phyloP scores from a whole-genome alignment of 1,284 basidiomycete genomes.

The Apiotrichum sp. region DNA sequence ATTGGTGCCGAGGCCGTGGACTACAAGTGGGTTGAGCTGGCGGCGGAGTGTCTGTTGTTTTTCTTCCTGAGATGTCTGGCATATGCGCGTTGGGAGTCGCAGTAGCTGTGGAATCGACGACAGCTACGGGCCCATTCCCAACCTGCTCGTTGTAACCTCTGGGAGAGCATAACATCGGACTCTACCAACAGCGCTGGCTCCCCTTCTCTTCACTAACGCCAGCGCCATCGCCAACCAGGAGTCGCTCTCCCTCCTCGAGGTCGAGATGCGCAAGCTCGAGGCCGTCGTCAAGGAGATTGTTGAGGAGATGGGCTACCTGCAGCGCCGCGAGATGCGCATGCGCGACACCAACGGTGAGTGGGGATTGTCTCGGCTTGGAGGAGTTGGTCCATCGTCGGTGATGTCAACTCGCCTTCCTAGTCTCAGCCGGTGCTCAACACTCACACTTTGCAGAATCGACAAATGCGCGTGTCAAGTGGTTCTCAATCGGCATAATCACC shows the following conservation, averaged over 20 bases:
- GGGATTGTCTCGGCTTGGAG: too few species aligned
- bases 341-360: constrained; percentile 82
- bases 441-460: constrained; percentile 69
- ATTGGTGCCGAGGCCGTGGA: constrained; percentile 98
- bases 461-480: constrained; percentile 82
- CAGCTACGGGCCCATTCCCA: too few species aligned
- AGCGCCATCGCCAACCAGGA: constrained; percentile 99
- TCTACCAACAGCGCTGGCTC: too few species aligned
- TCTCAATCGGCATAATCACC: constrained; percentile 80
- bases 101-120: too few species aligned
- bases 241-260: constrained; percentile 88
- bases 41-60: background rate
- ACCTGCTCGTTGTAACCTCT: too few species aligned
- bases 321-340: constrained; percentile 81
- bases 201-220: constrained; percentile 3
- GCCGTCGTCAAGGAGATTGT: constrained; percentile 89
- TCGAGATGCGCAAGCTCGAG: constrained; percentile 96
- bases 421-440: background rate
- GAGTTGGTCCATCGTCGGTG: too few species aligned
- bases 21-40: constrained; percentile 66
- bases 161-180: too few species aligned
- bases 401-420: background rate
- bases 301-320: constrained; percentile 89
- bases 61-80: background rate
- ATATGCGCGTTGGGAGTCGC: background rate